Base-by-base conservation (phyloP, 1,284 basidiomycete species). In the Coriolopsis trogii region DNA sequence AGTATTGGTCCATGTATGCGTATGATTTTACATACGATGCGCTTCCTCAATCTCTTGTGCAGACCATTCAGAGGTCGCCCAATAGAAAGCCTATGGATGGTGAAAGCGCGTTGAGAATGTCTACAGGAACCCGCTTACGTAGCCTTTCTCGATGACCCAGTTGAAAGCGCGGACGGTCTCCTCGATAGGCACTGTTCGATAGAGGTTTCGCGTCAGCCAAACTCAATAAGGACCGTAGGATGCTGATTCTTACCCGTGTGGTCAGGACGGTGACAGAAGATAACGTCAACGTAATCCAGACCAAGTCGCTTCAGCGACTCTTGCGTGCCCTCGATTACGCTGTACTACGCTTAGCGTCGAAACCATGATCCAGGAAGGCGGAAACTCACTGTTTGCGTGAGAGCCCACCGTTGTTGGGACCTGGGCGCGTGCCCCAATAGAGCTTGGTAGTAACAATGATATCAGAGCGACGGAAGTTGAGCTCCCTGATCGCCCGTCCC, bases 61-160 rank as follows among this genome's bases (percentile, higher is more conserved):
- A 36, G 79, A 80, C 91, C 91, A 94, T 65, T 93, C 90, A 1
- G 87, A 89, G 0, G 89, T 91, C 34, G 79, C 77, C 87, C 87
- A 88, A 65, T 87, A 87, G 65, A 81, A 84, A 38, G 84, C 83
- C 80, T 81, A 20, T n/a, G 33, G 4, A 21, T 6, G 54, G 31
- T 49, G 12, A 40, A 33, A 3, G 15, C 15, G 16, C 12, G 31
- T 21, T 12, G 2, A 20, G 4, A 6, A 37, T 20, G 20, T 30
- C 16, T 20, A 15, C n/a, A 23, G 12, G 41, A n/a, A 20, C 18
- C 6, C 23, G 60, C 74, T 26, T 55, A 81, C 81, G 79, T 79
- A 84, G 42, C 84, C 84, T 63, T 84, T 73, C 25, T 87, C 76
- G 53, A 88, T 84, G 21, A 87, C 78, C 56, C 72, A 83, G 69